Percentiles rank a stretch among this genome's conserved stretches.
Conservation (phyloP, 2,329 filamentous ascomycete genomes). For the Penicillium palitans region DNA sequence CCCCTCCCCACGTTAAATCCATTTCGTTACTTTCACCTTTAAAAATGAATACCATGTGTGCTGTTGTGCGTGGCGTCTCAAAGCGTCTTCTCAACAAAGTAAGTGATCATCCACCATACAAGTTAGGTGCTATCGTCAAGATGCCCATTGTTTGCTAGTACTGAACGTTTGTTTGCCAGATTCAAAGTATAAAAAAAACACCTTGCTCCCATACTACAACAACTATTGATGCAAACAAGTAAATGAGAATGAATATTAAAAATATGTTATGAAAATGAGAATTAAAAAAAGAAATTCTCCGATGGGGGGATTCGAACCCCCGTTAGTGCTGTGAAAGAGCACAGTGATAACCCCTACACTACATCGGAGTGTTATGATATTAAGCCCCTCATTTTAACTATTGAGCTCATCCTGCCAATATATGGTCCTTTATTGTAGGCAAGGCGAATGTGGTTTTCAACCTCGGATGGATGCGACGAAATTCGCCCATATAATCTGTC, state of each 20-base stretch:
- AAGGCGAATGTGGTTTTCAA: not conserved
- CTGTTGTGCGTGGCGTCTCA: too few species aligned
- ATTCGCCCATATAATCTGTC: not conserved
- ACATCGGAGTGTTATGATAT: not conserved
- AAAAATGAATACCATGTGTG: too few species aligned
- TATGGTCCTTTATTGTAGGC: too few species aligned
- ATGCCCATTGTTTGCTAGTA: too few species aligned
- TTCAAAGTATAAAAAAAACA: too few species aligned
- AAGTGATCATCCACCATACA: too few species aligned
- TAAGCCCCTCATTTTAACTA: not conserved
- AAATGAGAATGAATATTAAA: not conserved
- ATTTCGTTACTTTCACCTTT: too few species aligned
- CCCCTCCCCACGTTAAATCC: too few species aligned
- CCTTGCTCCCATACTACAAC: too few species aligned
- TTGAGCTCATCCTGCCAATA: not conserved
- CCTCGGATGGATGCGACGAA: not conserved
- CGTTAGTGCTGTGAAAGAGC: constrained; percentile 11
- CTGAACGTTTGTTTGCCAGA: too few species aligned
- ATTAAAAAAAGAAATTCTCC: not conserved
- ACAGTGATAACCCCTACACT: constrained; percentile 12
- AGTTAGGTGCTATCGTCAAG: too few species aligned
- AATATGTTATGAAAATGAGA: not conserved
- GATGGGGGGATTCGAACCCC: constrained; percentile 11
- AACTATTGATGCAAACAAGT: not conserved
- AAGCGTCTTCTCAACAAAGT: too few species aligned